Conservation (phyloP, 495 filamentous ascomycete genomes). For the Neurospora tetraspora region DNA sequence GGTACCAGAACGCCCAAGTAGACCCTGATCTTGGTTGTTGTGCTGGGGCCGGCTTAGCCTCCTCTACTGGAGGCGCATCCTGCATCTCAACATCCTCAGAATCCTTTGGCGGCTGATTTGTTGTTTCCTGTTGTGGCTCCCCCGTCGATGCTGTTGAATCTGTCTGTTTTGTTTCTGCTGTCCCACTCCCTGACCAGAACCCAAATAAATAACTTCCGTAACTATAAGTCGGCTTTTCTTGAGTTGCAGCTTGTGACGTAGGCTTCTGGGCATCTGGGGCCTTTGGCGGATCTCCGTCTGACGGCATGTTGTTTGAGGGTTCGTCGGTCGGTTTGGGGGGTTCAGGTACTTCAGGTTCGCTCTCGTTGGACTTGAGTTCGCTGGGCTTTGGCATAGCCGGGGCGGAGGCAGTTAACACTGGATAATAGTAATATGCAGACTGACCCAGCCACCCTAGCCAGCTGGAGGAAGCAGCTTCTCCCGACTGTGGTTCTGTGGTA, state of each 20-base stretch:
- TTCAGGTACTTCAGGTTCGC: slow-evolving; percentile 5
- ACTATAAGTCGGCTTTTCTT: slow-evolving; percentile 8
- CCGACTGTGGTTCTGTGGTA: slow-evolving; percentile 11
- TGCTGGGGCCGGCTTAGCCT: slow-evolving; percentile 1
- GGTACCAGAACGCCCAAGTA: slow-evolving; percentile 82
- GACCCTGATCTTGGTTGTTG: slow-evolving; percentile 43
- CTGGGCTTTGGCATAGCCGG: slow-evolving; percentile 6
- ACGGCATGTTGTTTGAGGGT: background rate
- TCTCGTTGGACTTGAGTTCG: slow-evolving; percentile 16
- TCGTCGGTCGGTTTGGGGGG: slow-evolving; percentile 6
- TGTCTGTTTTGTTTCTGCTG: background rate
- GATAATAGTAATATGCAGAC: slow-evolving; percentile 2
- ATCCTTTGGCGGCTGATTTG: slow-evolving; percentile 17
- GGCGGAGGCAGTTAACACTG: slow-evolving; percentile 12
- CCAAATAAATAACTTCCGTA: slow-evolving; percentile 41
- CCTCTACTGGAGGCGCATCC: slow-evolving; percentile 23
- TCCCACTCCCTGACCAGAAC: slow-evolving; percentile 28
- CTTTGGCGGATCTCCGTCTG: slow-evolving; percentile 11
- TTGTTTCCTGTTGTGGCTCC: slow-evolving; percentile 10
- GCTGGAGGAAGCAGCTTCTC: slow-evolving; percentile 31
- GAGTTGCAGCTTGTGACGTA: slow-evolving; percentile 4
- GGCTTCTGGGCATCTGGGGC: slow-evolving; percentile 15
- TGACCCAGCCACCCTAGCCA: slow-evolving; percentile 53
- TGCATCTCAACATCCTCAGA: slow-evolving; percentile 27
- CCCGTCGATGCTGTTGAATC: background rate